phyloP scores from a whole-genome alignment of 495 filamentous ascomycete species.

The Neurospora tetraspora region DNA sequence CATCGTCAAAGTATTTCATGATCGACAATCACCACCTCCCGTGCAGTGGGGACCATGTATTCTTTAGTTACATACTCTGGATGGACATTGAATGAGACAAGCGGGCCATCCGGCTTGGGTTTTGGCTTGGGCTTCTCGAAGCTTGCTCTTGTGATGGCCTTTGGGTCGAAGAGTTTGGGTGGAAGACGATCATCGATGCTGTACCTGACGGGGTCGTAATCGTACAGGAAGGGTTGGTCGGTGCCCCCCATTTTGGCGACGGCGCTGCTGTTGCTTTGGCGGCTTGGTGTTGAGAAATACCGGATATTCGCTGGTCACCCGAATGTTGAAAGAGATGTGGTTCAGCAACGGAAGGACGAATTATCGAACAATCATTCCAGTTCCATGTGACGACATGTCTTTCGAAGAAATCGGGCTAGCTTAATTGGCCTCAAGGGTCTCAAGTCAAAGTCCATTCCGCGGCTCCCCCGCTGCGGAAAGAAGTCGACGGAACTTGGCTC shows the following conservation, averaged over 20 bases:
- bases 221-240: conserved; percentile 69
- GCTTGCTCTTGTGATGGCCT: conserved; percentile 67
- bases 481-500: not conserved
- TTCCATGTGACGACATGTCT: not conserved
- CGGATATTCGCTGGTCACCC: not conserved
- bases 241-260: conserved; percentile 42
- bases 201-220: conserved; percentile 30
- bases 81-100: conserved; percentile 71
- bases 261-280: not conserved
- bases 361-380: not conserved
- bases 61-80: conserved; percentile 54
- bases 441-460: not conserved
- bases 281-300: not conserved
- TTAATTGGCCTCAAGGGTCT: not conserved
- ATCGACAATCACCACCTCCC: not conserved
- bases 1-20: not conserved
- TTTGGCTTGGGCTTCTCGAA: conserved; percentile 49
- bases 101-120: conserved; percentile 60
- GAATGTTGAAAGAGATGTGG: not conserved
- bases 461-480: not conserved
- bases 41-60: not conserved
- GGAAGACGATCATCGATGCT: conserved; percentile 36
- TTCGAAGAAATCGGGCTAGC: not conserved
- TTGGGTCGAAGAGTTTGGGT: conserved; percentile 66
- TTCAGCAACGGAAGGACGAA: not conserved